Evolutionary conservation across 768 basidiomycete species (phyloP), one percentile per base, ranked within the genome.

Genomic region (Panus rudis): DNA sequence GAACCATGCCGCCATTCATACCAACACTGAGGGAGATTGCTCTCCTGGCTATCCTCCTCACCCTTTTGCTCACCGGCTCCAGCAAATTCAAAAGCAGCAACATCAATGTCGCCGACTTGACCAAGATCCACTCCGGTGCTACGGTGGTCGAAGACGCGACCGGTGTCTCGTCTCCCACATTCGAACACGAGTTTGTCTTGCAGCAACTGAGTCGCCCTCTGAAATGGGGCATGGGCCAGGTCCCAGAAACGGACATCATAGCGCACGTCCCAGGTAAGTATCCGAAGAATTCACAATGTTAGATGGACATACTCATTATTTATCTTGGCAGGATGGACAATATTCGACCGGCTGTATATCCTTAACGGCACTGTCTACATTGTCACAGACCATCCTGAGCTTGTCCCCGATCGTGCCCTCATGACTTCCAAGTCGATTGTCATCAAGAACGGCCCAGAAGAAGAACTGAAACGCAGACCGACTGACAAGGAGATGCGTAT

Each of bases 311-410:
- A 49, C 11, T 44, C 37, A 49, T 47, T 42, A 8, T 35, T 50
- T 16, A 39, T 23, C 24, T 37, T 4, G 25, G 21, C 56, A 92
- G 91, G 92, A 24, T 96, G 90, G 92, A 89, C 91, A 2, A 79
- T 92, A 40, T 81, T 92, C 47, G 88, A 92, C 64, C 77, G 73
- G 43, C 70, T 94, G 8, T 94, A 88, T 57, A 63, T 91, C 43
- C 66, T 79, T 53, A 88, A 91, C 51, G 89, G 89, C 34, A 82
- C 85, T 6, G 73, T 86, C 27, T 92, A 81, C 58, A 70, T 94
- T 51, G 89, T 97, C 31, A 76, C 83, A 3, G 79, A 91, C 59
- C 65, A 79, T 16, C 85, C 84, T 6, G 67, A 71, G 7, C 65
- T 60, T 3, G 59, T 92, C 34, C 92, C 92, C 12, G 71, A 81